phyloP scores from a whole-genome alignment of 345 rosid genomes.

The Populus tremula region DNA sequence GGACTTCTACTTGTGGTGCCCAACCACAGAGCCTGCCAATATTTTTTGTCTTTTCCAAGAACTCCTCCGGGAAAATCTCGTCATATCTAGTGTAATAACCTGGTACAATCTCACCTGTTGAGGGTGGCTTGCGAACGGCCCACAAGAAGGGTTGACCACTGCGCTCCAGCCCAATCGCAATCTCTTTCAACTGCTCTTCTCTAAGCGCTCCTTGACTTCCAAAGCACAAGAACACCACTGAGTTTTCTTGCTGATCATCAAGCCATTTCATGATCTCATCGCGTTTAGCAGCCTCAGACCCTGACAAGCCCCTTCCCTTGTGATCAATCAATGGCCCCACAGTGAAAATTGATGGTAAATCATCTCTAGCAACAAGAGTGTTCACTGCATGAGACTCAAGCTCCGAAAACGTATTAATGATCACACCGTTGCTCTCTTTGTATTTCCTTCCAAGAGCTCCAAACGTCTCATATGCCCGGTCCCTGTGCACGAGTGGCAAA shows the following conservation, averaged over 20 bases:
- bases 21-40: too few relatives aligned
- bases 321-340: constrained; percentile 48
- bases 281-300: neutral
- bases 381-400: neutral
- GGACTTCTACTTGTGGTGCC: too few relatives aligned
- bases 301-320: neutral
- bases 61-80: too few relatives aligned
- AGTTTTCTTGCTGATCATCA: constrained; percentile 39
- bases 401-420: constrained; percentile 5
- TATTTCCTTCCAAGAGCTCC: neutral
- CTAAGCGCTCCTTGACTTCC: constrained; percentile 39
- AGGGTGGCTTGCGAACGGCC: constrained; percentile 9
- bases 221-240: constrained; percentile 65
- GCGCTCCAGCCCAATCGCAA: neutral
- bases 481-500: neutral
- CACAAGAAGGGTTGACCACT: constrained; percentile 1
- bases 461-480: neutral
- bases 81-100: too few relatives aligned
- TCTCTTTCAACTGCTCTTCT: neutral
- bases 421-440: neutral
- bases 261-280: constrained; percentile 47
- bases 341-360: constrained; percentile 32
- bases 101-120: too few relatives aligned
- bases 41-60: too few relatives aligned
- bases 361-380: neutral